Base-by-base conservation (phyloP, 2,329 filamentous ascomycete species). In the Grosmannia penicillata region DNA sequence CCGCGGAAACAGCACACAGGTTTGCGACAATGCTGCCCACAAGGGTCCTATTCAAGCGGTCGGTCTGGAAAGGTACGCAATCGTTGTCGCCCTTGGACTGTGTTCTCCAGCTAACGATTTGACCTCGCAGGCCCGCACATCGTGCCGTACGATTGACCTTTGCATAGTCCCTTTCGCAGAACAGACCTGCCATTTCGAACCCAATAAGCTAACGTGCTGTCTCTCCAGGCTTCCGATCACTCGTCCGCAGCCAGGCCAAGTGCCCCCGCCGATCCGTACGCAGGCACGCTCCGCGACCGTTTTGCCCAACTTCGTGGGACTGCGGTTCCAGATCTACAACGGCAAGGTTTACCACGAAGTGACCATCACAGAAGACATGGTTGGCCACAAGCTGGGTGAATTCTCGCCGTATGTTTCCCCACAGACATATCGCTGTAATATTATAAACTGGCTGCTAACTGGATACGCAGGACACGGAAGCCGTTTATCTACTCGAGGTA, bases 361-460 rank as follows among this genome's bases (percentile, higher is more conserved):
- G 39, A 70, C 68, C 47, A 82, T 95, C 46, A 93, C 86, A 14
- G 87, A 94, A 57, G 83, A 94, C 53, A 95, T 95, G 87, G 87
- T 95, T 36, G 87, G 87, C 38, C 82, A 91, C 60, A 95, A 94
- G 63, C 68, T 95, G 49, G 87, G 87, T 51, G 87, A 95, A 62
- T 95, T 94, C 57, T 78, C 85, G 45, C 66, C 75, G 86, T 94
- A 72, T 53, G 84, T 75, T 36, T 13, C 9, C 6, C 17, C 17
- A 8, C 10, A 11, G 6, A 6, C 4, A 18, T 8, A 27, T 13
- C 8, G 2, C 3, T 17, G 10, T 14, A 4, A 10, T 25, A 6
- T 6, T 6, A n/a, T 13, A 10, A 29, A 17, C 11, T 25, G 14
- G 10, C 21, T 21, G 30, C 30, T 36, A 14, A 36, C 34, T 14